phyloP scores from a whole-genome alignment of 139 green algal genomes.

The Chloropicon primus region DNA sequence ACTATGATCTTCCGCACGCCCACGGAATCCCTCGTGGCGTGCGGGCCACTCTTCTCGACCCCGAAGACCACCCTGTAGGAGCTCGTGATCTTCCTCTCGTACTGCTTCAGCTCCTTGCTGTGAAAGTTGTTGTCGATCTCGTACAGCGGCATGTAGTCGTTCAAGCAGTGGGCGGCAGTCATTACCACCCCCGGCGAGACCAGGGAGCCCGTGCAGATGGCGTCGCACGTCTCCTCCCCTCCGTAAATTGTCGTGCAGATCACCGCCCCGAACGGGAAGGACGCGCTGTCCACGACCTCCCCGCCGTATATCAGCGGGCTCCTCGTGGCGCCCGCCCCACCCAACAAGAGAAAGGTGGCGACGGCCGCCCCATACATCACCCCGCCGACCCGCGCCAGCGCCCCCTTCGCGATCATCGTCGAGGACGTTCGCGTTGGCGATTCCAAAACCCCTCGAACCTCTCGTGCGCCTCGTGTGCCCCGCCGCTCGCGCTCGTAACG shows the following conservation, averaged over 20 bases:
- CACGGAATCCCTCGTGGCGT: not conserved
- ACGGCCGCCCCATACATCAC: too few relatives aligned
- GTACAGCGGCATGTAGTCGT: not conserved
- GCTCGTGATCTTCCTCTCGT: not conserved
- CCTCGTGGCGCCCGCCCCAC: too few relatives aligned
- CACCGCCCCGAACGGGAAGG: not conserved
- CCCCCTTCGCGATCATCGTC: too few relatives aligned
- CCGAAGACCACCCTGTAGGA: not conserved
- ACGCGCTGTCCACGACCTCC: not conserved
- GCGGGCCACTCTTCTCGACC: not conserved
- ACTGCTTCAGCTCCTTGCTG: not conserved
- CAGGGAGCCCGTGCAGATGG: not conserved
- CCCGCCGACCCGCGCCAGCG: too few relatives aligned
- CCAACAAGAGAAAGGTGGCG: too few relatives aligned
- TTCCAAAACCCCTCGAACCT: too few relatives aligned
- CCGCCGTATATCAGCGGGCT: not conserved
- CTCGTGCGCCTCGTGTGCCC: too few relatives aligned
- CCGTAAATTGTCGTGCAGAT: not conserved
- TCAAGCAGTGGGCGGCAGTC: not conserved
- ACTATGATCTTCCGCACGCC: not conserved
- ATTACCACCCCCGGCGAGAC: not conserved
- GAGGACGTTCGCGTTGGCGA: too few relatives aligned
- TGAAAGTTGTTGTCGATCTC: not conserved
- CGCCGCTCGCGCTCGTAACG: too few relatives aligned
- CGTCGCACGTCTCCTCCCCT: not conserved